Base-by-base conservation (phyloP, 805 yeast genomes). In the Candida manassasensis region DNA sequence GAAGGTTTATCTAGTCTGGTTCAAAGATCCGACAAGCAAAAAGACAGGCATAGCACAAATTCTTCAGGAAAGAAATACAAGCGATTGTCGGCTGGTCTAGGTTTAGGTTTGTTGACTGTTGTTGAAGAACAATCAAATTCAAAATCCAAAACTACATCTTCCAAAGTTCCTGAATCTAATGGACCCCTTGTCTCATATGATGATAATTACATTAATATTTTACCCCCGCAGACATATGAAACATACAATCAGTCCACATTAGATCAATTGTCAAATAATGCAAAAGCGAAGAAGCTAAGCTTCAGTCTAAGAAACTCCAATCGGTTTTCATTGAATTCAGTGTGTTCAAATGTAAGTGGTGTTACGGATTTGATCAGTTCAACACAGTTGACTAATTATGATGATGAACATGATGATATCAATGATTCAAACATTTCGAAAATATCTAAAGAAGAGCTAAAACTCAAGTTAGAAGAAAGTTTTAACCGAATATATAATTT, bases 281-380 rank as follows among this genome's bases (percentile, higher is more conserved):
- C 37, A 19, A 18, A 19, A 30, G 7, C 26, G n/a, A 30, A 30
- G 26, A 30, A 30, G 17, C 15, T 19, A 16, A 42, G 7, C 38
- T 46, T 37, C 18, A 45, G 35, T 26, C 30, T 36, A 16, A 29
- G 44, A 18, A 48, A 45, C 22, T 36, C 72, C 12, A 81, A 75
- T 38, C 72, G 80, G 30, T 78, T 73, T 39, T 75, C 85, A 6
- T 42, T 63, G 65, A 73, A 33, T 50, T 83, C 53, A 37, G 67
- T 41, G 65, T 71, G 47, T 57, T 82, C 59, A 38, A 84, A 40
- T 48, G 54, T 37, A 45, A 68, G 52, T 60, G 82, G 59, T 57
- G 56, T 41, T 49, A 76, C 57, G 57, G 79, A 42, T 62, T 72
- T 33, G 45, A 71, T 34, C 51, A 71, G 49, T 69, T 74, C 63